Percentiles rank a stretch among this genome's conserved stretches.
These are phyloP conservation scores for Plantago ovata DNA, from an alignment of 257 asterid genomes.

Conservation along the genomic window DNA sequence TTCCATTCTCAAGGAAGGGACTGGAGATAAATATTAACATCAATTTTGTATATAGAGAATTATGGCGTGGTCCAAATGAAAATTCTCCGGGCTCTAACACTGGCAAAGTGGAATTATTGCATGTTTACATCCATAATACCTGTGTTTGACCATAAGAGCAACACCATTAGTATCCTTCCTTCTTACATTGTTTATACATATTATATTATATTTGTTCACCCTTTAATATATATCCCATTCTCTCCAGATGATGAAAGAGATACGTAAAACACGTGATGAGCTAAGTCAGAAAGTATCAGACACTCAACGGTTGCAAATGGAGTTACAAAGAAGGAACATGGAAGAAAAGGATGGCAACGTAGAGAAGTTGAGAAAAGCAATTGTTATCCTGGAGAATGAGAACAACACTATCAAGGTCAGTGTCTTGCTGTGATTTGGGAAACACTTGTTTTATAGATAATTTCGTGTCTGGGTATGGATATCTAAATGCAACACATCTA, in stretches of 20 bases:
- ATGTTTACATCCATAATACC: too few species aligned
- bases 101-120: too few species aligned
- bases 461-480: conserved; percentile 1
- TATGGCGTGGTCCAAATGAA: not conserved
- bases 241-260: conserved; percentile 55
- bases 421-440: conserved; percentile 21
- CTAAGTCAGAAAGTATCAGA: conserved; percentile 63
- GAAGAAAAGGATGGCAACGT: conserved; percentile 39
- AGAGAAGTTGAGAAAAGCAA: conserved; percentile 48
- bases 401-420: conserved; percentile 66
- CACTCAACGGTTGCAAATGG: conserved; percentile 53
- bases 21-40: too few species aligned
- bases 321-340: conserved; percentile 45
- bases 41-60: too few species aligned
- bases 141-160: conserved; percentile 1
- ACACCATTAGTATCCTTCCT: not conserved
- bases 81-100: not conserved
- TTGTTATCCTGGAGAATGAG: conserved; percentile 62
- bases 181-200: conserved; percentile 6
- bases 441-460: conserved; percentile 12
- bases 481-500: conserved; percentile 6
- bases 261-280: conserved; percentile 48
- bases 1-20: too few species aligned
- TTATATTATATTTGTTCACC: not conserved
- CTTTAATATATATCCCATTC: conserved; percentile 16